Percentiles rank a stretch among this genome's conserved stretches.
These are phyloP conservation scores for Aspergillus eucalypticola DNA, from an alignment of 2,329 filamentous ascomycete species.

Conservation along the genomic window DNA sequence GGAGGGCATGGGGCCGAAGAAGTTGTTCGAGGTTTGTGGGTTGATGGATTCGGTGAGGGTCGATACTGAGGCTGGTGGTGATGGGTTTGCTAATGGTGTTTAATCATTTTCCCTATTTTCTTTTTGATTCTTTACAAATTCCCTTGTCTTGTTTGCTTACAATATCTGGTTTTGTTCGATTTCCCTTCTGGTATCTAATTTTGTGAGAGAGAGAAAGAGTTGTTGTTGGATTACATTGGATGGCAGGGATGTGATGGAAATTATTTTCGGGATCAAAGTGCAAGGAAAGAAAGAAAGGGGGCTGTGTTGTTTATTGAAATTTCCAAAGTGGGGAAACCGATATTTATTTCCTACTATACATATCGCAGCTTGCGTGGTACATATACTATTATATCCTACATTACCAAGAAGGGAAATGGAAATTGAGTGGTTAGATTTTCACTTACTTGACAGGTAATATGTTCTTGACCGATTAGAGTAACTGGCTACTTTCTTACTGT, in stretches of 20 bases:
- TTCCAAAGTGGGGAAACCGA: too few relatives aligned
- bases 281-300: too few relatives aligned
- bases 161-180: background rate
- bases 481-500: too few relatives aligned
- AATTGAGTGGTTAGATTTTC: too few relatives aligned
- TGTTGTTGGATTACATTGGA: background rate
- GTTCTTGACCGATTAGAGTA: too few relatives aligned
- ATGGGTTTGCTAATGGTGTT: constrained; percentile 32
- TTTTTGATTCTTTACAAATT: background rate
- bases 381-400: too few relatives aligned
- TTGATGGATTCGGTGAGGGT: constrained; percentile 42
- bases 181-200: background rate
- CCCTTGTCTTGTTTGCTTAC: background rate
- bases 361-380: too few relatives aligned
- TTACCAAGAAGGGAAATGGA: too few relatives aligned
- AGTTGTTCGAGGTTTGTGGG: constrained; percentile 45
- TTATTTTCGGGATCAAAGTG: background rate
- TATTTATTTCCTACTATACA: too few relatives aligned
- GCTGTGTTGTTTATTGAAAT: too few relatives aligned
- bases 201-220: background rate
- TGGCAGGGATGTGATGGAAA: background rate
- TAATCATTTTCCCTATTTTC: constrained; percentile 11
- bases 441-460: too few relatives aligned
- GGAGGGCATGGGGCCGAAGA: constrained; percentile 34
- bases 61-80: constrained; percentile 40